phyloP scores from a whole-genome alignment of 352 stramenopile species.

The Pilasporangium apinafurcum region DNA sequence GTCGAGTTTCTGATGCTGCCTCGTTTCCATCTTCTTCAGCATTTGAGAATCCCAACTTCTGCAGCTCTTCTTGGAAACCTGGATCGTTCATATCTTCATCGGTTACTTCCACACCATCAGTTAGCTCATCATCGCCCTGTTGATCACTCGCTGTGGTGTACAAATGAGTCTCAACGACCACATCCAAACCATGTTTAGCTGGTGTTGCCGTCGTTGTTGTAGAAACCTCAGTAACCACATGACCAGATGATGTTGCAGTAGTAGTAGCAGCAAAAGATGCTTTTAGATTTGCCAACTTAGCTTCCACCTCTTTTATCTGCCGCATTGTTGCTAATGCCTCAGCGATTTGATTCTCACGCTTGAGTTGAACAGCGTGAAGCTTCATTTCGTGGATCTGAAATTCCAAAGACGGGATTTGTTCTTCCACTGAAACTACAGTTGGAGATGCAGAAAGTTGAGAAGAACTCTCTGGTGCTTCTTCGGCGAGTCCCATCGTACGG shows the following conservation, averaged over 20 bases:
- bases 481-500: slow-evolving; percentile 29
- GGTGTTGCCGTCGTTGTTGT: too few relatives aligned
- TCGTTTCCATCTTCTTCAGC: not conserved
- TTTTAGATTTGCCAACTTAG: slow-evolving; percentile 10
- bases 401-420: slow-evolving; percentile 24
- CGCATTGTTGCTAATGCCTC: slow-evolving; percentile 54
- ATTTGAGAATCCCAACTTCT: slow-evolving; percentile 24
- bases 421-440: not conserved
- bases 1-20: too few relatives aligned
- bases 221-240: too few relatives aligned
- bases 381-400: slow-evolving; percentile 42
- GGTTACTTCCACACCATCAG: slow-evolving; percentile 44
- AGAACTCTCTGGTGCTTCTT: too few relatives aligned
- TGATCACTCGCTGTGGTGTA: slow-evolving; percentile 10
- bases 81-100: slow-evolving; percentile 57
- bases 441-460: too few relatives aligned
- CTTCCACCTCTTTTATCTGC: slow-evolving; percentile 52
- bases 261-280: not conserved
- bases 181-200: not conserved
- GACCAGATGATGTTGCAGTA: not conserved
- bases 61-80: slow-evolving; percentile 34
- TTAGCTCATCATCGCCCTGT: slow-evolving; percentile 10
- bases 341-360: slow-evolving; percentile 45
- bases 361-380: slow-evolving; percentile 36
- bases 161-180: slow-evolving; percentile 1